Conservation (phyloP, 495 filamentous ascomycete species). For the Aspergillus olivimuriae region DNA sequence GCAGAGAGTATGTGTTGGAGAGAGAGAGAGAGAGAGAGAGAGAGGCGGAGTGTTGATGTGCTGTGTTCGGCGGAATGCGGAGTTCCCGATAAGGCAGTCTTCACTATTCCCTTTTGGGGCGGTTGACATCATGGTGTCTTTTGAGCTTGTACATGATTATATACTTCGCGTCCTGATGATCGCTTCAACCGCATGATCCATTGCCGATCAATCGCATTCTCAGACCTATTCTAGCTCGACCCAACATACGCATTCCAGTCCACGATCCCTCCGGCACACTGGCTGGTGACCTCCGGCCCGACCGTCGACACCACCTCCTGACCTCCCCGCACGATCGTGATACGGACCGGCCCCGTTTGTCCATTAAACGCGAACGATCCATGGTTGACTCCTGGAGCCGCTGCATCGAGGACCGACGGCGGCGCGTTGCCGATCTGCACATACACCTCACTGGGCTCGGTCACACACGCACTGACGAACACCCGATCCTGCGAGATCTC, state of each 20-base stretch:
- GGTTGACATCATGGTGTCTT: too few species aligned
- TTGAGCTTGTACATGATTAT: too few species aligned
- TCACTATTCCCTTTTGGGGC: too few species aligned
- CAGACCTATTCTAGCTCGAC: constrained; percentile 18
- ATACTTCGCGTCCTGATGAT: neutral
- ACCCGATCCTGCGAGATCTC: constrained; percentile 28
- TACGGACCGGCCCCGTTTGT: constrained; percentile 43
- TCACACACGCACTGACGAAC: constrained; percentile 25
- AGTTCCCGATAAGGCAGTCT: too few species aligned
- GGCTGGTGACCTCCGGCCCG: constrained; percentile 45
- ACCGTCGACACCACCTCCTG: constrained; percentile 16
- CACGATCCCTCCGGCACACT: constrained; percentile 42
- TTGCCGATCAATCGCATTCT: too few species aligned
- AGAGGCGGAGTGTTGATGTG: constrained; percentile 2
- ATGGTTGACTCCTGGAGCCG: constrained; percentile 44
- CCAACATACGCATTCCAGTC: constrained; percentile 45
- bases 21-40: constrained; percentile 5
- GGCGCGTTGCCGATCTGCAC: constrained; percentile 44
- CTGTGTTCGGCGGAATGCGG: too few species aligned
- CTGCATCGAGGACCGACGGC: constrained; percentile 32
- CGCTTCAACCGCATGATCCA: neutral
- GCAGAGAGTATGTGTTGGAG: too few species aligned
- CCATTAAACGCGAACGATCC: constrained; percentile 45
- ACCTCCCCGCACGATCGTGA: constrained; percentile 40
- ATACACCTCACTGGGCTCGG: constrained; percentile 31